A percentile compares a stretch with the other conserved stretches of the same genome.
These are phyloP conservation scores for Solanum chiquidenum DNA, from an alignment of 257 asterid species.

Conservation along the genomic window DNA sequence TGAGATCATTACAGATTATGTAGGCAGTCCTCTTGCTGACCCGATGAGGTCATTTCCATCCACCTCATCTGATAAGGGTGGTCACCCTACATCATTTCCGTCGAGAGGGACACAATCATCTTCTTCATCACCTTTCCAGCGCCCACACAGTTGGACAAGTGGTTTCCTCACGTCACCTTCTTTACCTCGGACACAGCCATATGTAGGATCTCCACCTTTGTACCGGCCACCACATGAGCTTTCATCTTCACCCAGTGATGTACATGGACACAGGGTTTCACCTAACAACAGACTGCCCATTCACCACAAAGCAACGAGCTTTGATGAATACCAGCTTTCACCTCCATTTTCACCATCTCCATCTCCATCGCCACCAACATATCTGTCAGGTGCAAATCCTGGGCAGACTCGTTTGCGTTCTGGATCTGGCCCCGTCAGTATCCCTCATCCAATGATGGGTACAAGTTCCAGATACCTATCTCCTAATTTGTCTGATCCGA, in stretches of 20 bases:
- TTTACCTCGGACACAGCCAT: constrained; percentile 36
- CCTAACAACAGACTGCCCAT: constrained; percentile 30
- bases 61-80: constrained; percentile 32
- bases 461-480: constrained; percentile 72
- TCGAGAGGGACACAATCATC: constrained; percentile 36
- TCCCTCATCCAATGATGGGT: constrained; percentile 72
- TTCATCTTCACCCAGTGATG: constrained; percentile 50
- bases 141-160: constrained; percentile 97
- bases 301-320: constrained; percentile 30
- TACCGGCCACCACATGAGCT: constrained; percentile 47
- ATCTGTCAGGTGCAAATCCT: constrained; percentile 25
- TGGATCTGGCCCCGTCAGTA: constrained; percentile 87
- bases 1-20: constrained; percentile 80
- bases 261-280: constrained; percentile 30
- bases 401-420: constrained; percentile 38
- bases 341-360: constrained; percentile 92
- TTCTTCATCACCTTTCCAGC: constrained; percentile 51
- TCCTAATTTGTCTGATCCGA: constrained; percentile 87
- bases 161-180: constrained; percentile 56
- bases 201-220: constrained; percentile 65
- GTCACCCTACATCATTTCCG: constrained; percentile 36
- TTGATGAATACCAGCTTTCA: constrained; percentile 65
- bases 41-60: constrained; percentile 71
- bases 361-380: constrained; percentile 83
- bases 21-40: constrained; percentile 87